Base-by-base conservation (phyloP, 345 rosid species). In the Geranium brycei region DNA sequence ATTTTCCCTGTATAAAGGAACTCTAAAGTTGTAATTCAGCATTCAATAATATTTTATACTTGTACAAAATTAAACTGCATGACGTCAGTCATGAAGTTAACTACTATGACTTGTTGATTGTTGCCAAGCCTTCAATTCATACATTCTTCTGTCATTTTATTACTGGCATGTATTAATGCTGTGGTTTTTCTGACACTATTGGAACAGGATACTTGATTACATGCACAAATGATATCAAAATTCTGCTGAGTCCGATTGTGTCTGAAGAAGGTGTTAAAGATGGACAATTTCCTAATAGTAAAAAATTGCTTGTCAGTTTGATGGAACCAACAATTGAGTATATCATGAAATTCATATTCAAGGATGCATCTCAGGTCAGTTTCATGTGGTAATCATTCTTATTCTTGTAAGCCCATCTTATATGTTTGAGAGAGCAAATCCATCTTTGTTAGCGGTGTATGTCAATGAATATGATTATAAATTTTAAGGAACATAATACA, bases 261-360 rank as follows among this genome's bases (percentile, higher is more conserved):
- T 78, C 80, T 67, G 60, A 61, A 51, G 78, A 78, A 70, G 85
- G 78, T 66, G 64, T 68, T 2, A 57, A 58, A 61, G 59, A 31
- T 71, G 73, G 86, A 62, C 64, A 69, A 77, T 72, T 72, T 69
- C 51, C 68, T 12, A 83, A 78, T 64, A 74, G 79, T 69, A 80
- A 51, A 66, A 83, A 73, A 70, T 64, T 78, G 76, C 83, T 83
- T 68, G 76, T 85, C 73, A 77, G 68, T 70, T 74, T 89, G 83
- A 80, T 91, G 76, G 98, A 89, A 70, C 96, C 98, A 66, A 69
- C 91, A 40, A 76, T 91, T 63, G 91, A 85, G 72, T 82, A 85
- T 72, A 72, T 83, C 63, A 70, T 87, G 82, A 85, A 80, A 71
- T 74, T 80, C 85, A 71, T 89, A 60, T 79, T 91, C 72, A 78